Base-by-base conservation (phyloP, 2,329 filamentous ascomycete species). In the Penicillium sp. region DNA sequence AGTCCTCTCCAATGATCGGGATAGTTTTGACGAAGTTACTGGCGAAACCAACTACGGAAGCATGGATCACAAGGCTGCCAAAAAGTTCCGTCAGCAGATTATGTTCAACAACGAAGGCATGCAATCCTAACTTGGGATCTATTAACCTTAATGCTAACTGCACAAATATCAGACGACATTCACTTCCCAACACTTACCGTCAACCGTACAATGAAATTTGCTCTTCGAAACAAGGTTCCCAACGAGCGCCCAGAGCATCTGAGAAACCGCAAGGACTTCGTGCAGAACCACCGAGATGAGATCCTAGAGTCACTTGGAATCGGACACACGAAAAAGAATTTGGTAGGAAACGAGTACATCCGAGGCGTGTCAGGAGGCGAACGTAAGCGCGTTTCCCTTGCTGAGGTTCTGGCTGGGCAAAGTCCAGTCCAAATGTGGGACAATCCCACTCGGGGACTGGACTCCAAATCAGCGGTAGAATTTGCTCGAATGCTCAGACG, bases 141-240 rank as follows among this genome's bases (percentile, higher is more conserved):
- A 1, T 13, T 10, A 5, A 14, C 10, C 10, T n/a, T 11, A 32
- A 14, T 6, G 4, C 34, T 53, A 11, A 50, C 26, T 13, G 4
- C 9, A 24, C 4, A 11, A 16, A 22, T 20, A 3, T 4, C 22
- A 67, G 84, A 87, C 20, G 88, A 90, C 66, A 78, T 87, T 22
- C 88, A 91, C 66, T 92, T 90, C 60, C 86, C 89, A 0, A 86
- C 88, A 4, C 75, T 92, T 20, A 90, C 86, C 0, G 87, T 92
- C 5, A 86, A 88, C 1, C 82, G 89, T 55, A 92, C 89, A 0
- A 79, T 92, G 16, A 81, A 85, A 55, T 92, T 92, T 64, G 89
- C 89, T 0, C 79, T 88, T 1, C 81, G 84, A 34, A 85, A 71
- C 50, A 73, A 73, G 26, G 47, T 72, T 2, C 71, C 71, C 1